Evolutionary conservation across 768 basidiomycete genomes (phyloP).

Genomic region (Trametes meyenii): DNA sequence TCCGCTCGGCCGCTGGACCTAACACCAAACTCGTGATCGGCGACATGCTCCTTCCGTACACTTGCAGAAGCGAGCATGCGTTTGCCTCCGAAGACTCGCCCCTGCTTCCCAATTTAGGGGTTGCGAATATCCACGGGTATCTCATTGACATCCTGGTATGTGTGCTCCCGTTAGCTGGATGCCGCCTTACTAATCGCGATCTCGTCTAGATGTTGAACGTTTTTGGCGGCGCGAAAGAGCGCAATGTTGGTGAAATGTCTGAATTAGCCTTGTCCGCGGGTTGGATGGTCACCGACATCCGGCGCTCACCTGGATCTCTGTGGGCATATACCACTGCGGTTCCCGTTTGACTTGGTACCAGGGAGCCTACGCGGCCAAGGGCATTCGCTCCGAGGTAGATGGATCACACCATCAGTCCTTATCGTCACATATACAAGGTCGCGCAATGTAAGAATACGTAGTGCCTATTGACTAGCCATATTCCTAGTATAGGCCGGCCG

Average conservation of each 20-base stretch:
- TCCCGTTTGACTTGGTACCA: neutral
- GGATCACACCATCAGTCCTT: too few relatives aligned
- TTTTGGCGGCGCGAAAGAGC: slow-evolving; percentile 70
- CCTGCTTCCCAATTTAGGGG: slow-evolving; percentile 18
- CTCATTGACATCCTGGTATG: slow-evolving; percentile 14
- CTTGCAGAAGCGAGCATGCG: slow-evolving; percentile 12
- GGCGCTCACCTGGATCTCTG: slow-evolving; percentile 59
- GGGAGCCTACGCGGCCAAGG: too few relatives aligned
- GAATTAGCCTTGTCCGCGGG: slow-evolving; percentile 59
- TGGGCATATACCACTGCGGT: slow-evolving; percentile 70
- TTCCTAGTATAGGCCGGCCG: too few relatives aligned
- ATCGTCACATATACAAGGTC: too few relatives aligned
- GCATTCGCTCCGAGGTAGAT: too few relatives aligned
- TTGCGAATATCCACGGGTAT: slow-evolving; percentile 11
- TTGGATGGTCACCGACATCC: slow-evolving; percentile 65
- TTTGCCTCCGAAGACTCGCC: slow-evolving; percentile 9
- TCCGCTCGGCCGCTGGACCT: slow-evolving; percentile 15
- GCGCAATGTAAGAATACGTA: too few relatives aligned
- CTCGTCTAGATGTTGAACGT: slow-evolving; percentile 61
- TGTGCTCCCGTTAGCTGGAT: neutral
- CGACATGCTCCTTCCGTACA: slow-evolving; percentile 19
- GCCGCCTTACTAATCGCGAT: slow-evolving; percentile 30
- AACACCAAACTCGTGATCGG: slow-evolving; percentile 22
- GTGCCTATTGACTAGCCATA: too few relatives aligned
- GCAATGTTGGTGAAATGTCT: slow-evolving; percentile 64